Percentiles rank a stretch among this genome's conserved stretches.
Evolutionary conservation across 2,329 filamentous ascomycete species (phyloP).

Genomic region (Cordyceps militaris): DNA sequence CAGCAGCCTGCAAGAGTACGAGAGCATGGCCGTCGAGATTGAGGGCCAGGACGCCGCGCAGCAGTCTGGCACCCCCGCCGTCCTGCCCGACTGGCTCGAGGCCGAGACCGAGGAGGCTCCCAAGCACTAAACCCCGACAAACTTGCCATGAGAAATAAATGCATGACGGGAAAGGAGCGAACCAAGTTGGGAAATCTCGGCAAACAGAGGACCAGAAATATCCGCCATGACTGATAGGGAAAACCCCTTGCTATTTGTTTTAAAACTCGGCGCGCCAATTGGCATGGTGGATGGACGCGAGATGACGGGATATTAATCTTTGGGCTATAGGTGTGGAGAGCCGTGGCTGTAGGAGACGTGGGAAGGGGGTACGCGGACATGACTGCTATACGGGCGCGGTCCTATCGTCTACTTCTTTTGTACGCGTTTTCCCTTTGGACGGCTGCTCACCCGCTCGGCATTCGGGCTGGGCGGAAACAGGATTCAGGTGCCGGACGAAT

Average conservation of each 20-base stretch:
- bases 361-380: background rate
- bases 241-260: background rate
- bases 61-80: constrained; percentile 51
- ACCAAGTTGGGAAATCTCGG: background rate
- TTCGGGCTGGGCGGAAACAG: constrained; percentile 7
- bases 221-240: background rate
- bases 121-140: constrained; percentile 39
- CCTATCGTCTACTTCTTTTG: background rate
- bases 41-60: constrained; percentile 70
- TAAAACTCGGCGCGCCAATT: constrained; percentile 2
- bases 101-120: constrained; percentile 59
- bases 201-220: constrained; percentile 16
- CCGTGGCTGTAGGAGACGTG: background rate
- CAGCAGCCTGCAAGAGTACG: constrained; percentile 87
- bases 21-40: constrained; percentile 87
- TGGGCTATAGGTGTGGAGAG: constrained; percentile 9
- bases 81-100: constrained; percentile 70
- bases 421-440: background rate
- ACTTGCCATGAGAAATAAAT: background rate
- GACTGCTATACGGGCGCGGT: background rate
- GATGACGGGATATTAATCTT: constrained; percentile 12
- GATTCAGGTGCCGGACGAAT: background rate
- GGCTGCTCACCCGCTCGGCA: background rate
- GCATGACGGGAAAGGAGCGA: background rate
- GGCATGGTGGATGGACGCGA: constrained; percentile 10